Base-by-base conservation (phyloP, 352 stramenopile species). In the Aphanomyces invadans region DNA sequence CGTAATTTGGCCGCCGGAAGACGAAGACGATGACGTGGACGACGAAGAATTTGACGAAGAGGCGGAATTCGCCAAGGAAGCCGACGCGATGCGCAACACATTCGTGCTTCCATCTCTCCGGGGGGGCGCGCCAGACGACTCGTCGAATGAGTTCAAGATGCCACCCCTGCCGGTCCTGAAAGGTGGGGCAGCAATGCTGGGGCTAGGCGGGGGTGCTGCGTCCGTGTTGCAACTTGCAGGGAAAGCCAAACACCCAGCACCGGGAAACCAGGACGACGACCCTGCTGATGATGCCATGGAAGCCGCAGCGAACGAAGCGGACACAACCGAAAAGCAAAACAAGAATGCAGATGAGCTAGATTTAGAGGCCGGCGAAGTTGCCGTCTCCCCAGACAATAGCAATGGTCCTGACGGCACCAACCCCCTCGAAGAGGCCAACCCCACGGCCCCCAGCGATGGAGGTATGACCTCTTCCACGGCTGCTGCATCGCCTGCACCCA, bases 91-190 rank as follows among this genome's bases (percentile, higher is more conserved):
- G 77, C 74, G 84, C 0, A 78, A 89, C 39, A 85, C 80, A 0
- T 93, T 93, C 68, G 85, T 91, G 17, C 70, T 93, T 4, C 85
- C 85, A 21, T 80, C 85, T 26, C 73, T 93, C 0, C 87, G 86
- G 64, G 80, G 77, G 0, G 79, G 79, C 68, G 79, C 75, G 21
- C 86, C 76, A 29, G 78, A 71, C 23, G 76, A 86, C 33, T 88
- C 77, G 31, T 79, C 87, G 2, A 77, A 88, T 21, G 89, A 72
- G 2, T 91, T 93, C 46, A 93, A 90, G 68, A 90, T 93, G 84
- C 82, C 84, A 0, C 68, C 81, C 5, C 62, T 93, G 7, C 84
- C 84, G 83, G 45, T 81, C 81, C 63, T 74, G 76, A n/a, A 75
- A 71, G 67, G 73, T 2, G 73, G 69, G 15, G 36, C 7, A 42